Evolutionary conservation across 1,139 yeast species (phyloP).

Genomic region (Candida sp.): DNA sequence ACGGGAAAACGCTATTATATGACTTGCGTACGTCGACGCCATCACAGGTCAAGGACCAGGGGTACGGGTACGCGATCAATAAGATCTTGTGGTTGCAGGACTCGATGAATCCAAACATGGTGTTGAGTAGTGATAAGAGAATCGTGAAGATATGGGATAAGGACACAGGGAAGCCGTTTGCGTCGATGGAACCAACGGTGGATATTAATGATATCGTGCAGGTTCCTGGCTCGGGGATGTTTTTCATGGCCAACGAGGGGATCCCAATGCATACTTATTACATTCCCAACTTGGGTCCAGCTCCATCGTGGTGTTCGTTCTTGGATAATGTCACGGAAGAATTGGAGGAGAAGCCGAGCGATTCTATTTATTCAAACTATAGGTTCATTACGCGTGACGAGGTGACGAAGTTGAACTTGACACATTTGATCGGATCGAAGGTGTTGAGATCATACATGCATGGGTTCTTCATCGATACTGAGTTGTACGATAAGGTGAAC

Average conservation of each 20-base stretch:
- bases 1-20: slow-evolving; percentile 81
- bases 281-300: slow-evolving; percentile 94
- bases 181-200: slow-evolving; percentile 97
- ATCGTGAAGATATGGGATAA: slow-evolving; percentile 95
- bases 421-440: slow-evolving; percentile 89
- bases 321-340: slow-evolving; percentile 97
- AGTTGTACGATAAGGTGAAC: slow-evolving; percentile 89
- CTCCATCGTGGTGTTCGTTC: slow-evolving; percentile 98
- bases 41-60: slow-evolving; percentile 89
- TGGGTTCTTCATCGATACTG: slow-evolving; percentile 94
- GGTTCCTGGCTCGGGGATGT: slow-evolving; percentile 90
- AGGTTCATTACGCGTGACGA: slow-evolving; percentile 94
- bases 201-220: slow-evolving; percentile 96
- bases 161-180: slow-evolving; percentile 77
- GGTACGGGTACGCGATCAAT: slow-evolving; percentile 91
- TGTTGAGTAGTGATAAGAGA: slow-evolving; percentile 86
- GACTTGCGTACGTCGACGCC: slow-evolving; percentile 92
- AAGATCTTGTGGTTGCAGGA: slow-evolving; percentile 80
- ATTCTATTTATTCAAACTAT: slow-evolving; percentile 91
- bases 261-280: slow-evolving; percentile 98
- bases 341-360: slow-evolving; percentile 92
- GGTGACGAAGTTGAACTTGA: slow-evolving; percentile 76
- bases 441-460: slow-evolving; percentile 97
- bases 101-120: slow-evolving; percentile 49
- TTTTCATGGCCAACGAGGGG: slow-evolving; percentile 96